Evolutionary conservation across 2,329 filamentous ascomycete species (phyloP), one percentile per base, ranked within the genome.

Genomic region (Coleophoma eucalyptorum): DNA sequence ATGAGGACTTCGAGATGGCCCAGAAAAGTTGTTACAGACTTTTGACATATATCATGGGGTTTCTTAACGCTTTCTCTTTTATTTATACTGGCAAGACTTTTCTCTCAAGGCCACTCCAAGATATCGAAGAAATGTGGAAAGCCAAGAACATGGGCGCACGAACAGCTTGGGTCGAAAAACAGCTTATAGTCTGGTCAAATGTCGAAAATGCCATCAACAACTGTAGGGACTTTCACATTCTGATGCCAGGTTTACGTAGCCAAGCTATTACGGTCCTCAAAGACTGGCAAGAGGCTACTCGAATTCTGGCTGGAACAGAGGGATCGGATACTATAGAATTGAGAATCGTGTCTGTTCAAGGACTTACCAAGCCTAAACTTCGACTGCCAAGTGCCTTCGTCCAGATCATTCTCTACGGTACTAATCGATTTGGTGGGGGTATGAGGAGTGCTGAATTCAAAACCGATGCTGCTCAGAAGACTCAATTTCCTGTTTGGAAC

Each of bases 31-130:
- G 55, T 32, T 59, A 58, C 20, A 20, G 21, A 31, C 44, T 59
- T 11, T 50, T 59, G 1, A 54, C 55, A 35, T 56, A 56, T 26
- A 46, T 58, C 13, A 58, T 59, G 57, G 55, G 57, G 11, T 44
- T 55, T 21, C 40, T 59, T 3, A 45, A 53, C 31, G 50, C 48
- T 12, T 42, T 58, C 32, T 38, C 49, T 4, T n/a, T 37, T 5
- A 53, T 58, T 21, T 58, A 55, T 34, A 49, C 54, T 12, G 54
- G 56, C 12, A 45, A 50, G 15, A 58, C 50, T 11, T 55, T 55
- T 32, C 44, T 58, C 5, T 49, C 50, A 31, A 37, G 49, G n/a
- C 46, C 57, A n/a, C 43, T 31, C 32, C 43, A 51, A 12, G 50
- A 52, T 5, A 32, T 58, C 12, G 54, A 54, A 18, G 15, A 49